phyloP scores from a whole-genome alignment of 2,329 filamentous ascomycete species.

The Colletotrichum cuscutae region DNA sequence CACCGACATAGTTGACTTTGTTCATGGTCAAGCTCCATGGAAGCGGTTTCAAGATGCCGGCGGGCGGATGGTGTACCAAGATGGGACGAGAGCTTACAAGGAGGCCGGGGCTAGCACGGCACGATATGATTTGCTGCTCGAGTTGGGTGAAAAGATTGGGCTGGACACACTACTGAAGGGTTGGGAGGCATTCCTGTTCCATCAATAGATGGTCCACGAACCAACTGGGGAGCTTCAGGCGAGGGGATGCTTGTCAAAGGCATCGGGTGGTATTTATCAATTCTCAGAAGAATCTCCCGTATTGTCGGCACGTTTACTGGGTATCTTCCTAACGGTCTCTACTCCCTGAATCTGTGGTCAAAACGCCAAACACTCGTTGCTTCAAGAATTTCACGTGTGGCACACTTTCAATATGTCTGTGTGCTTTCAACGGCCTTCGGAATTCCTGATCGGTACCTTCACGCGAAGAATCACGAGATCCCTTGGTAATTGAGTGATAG shows the following conservation, averaged over 20 bases:
- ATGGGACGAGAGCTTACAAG: constrained; percentile 4
- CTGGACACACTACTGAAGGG: not conserved
- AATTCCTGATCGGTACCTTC: not conserved
- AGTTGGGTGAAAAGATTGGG: not conserved
- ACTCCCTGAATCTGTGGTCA: not conserved
- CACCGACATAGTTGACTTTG: constrained; percentile 49
- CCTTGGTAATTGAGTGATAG: not conserved
- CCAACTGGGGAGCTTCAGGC: not conserved
- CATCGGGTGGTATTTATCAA: not conserved
- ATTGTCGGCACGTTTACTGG: not conserved
- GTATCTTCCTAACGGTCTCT: not conserved
- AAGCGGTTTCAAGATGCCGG: not conserved
- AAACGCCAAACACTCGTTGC: not conserved
- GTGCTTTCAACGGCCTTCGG: not conserved
- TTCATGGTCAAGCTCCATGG: constrained; percentile 43
- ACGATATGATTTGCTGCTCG: not conserved
- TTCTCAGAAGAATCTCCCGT: not conserved
- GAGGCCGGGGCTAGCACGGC: not conserved
- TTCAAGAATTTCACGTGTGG: not conserved
- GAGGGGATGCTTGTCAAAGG: not conserved
- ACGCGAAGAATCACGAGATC: not conserved
- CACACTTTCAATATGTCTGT: not conserved
- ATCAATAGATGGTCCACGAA: not conserved
- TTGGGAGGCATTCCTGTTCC: constrained; percentile 2
- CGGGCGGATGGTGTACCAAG: not conserved